Evolutionary conservation across 495 filamentous ascomycete species (phyloP), one percentile per base, ranked within the genome.

Genomic region (Paragyromitra xinjiangensis): DNA sequence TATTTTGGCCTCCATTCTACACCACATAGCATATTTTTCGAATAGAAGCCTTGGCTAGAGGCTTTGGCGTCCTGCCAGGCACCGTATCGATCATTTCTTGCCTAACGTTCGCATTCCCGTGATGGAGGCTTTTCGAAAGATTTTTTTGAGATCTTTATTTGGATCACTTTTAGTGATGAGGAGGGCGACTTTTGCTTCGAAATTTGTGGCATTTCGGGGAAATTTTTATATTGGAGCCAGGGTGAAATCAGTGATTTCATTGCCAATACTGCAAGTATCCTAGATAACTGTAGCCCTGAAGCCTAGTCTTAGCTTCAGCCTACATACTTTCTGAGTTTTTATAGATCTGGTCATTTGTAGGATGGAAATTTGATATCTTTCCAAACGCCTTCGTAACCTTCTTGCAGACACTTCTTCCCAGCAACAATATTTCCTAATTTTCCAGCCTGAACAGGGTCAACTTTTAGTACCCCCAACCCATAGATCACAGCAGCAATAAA

Each of bases 401-500:
- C 51, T 29, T 61, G 53, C 6, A 61, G 29, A 56, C 75, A 78
- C 42, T 78, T 78, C 42, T 44, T 67, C 44, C 70, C 63, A 37
- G 75, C 75, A 24, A 78, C 63, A 48, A 5, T 24, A 53, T 73
- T 75, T 22, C 62, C 75, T 8, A 78, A 26, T 29, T 51, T 24
- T 3, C 45, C 59, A n/a, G 75, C 70, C 34, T 62, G 22, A 26
- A 78, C 19, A 34, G 62, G 55, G 63, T 78, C 62, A 12, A 76
- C 14, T 12, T 44, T 58, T 44, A 75, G 58, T 62, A 67, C 45
- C 9, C 73, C 64, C 9, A 75, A 55, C 9, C 73, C 67, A 63
- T 71, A 71, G 8, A 79, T 58, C 34, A 77, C 77, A 26, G 56
- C 77, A 58, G 77, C 77, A 14, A 77, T 76, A 66, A 77, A 79